These are phyloP conservation scores for Backusella parvicylindrica DNA, from an alignment of 192 early-diverging fungal species.

Conservation along the genomic window DNA sequence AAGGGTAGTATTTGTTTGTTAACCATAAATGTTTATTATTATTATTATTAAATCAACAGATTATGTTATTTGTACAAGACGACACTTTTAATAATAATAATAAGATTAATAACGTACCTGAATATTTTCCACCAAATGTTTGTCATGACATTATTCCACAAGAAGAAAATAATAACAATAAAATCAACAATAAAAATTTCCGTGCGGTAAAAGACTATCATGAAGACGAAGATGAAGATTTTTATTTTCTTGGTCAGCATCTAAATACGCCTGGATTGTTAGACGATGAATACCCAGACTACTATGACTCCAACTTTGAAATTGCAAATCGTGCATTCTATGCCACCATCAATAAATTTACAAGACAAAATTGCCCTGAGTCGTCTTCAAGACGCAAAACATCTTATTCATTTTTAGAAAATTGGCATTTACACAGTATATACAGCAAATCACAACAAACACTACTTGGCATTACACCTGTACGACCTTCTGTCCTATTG, in stretches of 20 bases:
- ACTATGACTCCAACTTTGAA: slow-evolving; percentile 17
- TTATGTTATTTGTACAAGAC: slow-evolving; percentile 1
- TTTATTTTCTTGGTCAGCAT: slow-evolving; percentile 20
- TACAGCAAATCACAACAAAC: slow-evolving; percentile 37
- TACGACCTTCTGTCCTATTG: slow-evolving; percentile 18
- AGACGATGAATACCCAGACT: neutral
- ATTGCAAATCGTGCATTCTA: slow-evolving; percentile 25
- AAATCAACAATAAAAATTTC: slow-evolving; percentile 1
- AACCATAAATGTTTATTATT: neutral
- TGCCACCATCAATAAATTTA: slow-evolving; percentile 26
- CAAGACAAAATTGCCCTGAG: slow-evolving; percentile 13
- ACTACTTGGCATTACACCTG: slow-evolving; percentile 15
- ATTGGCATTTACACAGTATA: slow-evolving; percentile 30
- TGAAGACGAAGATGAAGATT: slow-evolving; percentile 9
- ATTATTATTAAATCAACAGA: neutral
- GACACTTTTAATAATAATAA: neutral
- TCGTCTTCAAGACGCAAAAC: slow-evolving; percentile 1
- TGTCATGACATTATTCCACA: neutral
- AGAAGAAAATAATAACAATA: slow-evolving; percentile 1
- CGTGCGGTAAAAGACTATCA: slow-evolving; percentile 4
- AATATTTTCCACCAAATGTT: neutral
- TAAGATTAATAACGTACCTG: neutral
- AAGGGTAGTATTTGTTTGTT: neutral
- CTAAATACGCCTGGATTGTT: slow-evolving; percentile 14
- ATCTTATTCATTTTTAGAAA: slow-evolving; percentile 30